Evolutionary conservation across 345 rosid genomes (phyloP), one percentile per base, ranked within the genome.

Genomic region (Ceriops tagal): DNA sequence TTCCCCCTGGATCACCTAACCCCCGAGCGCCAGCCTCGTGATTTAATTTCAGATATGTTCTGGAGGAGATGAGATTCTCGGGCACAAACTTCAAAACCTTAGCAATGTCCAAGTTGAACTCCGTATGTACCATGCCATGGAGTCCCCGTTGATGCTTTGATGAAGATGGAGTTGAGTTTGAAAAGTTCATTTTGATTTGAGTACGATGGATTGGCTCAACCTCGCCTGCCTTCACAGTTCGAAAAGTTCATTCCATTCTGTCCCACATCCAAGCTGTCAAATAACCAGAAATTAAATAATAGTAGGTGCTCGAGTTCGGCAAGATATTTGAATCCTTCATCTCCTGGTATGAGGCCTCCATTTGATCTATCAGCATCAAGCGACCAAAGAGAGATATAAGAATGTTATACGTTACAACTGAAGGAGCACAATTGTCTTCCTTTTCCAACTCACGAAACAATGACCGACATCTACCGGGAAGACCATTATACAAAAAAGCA

Each of bases 231-330:
- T 85, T 75, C 96, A 93, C 81, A 65, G 64, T 76, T 68, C 31
- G 74, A 71, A 83, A 93, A 47, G 79, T 80, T 66, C 64, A 70
- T 77, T 93, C 98, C 96, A 93, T 83, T 51, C 71, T 66, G 63
- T 80, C 90, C 97, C 97, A 93, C 83, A 80, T 88, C 95, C 92
- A 91, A 32, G 89, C 90, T 74, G 90, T 88, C 58, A 89, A 7
- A 63, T 93, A 91, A 24, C 92, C 97, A 59, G 89, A 79, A 70
- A 93, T 82, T 71, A 93, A 57, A 76, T 72, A 55, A 62, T 93
- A 89, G 69, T 88, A 93, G 1, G 98, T 91, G 56, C 21, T 56
- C 52, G 72, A 26, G 68, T 69, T 80, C 2, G 97, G 96, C 46
- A 55, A 53, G 62, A 91, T 72, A 24, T 83, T 80, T 22, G 65